phyloP scores from a whole-genome alignment of 2,329 filamentous ascomycete genomes.

The Hypoxylon sp. region DNA sequence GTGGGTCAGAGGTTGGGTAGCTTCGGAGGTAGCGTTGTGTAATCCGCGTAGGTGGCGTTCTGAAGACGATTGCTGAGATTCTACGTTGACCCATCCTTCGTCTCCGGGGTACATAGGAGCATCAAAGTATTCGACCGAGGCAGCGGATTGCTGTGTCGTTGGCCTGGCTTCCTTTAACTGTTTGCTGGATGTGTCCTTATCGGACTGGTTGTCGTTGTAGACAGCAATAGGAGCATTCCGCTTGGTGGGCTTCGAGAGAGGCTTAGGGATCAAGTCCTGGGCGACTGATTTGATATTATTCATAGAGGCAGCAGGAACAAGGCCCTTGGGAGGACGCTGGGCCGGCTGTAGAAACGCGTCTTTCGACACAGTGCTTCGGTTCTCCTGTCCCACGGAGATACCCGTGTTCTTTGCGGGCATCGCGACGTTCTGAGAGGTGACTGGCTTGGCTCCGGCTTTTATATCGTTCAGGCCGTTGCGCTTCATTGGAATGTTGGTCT shows the following conservation, averaged over 20 bases:
- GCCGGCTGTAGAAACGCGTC: constrained; percentile 56
- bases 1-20: constrained; percentile 5
- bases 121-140: no score
- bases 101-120: neutral
- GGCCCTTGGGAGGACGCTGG: constrained; percentile 47
- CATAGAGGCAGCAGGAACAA: constrained; percentile 42
- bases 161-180: constrained; percentile 3
- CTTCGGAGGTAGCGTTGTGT: constrained; percentile 9
- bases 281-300: constrained; percentile 32
- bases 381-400: constrained; percentile 57
- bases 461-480: constrained; percentile 85
- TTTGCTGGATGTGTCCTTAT: constrained; percentile 19
- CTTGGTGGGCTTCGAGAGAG: constrained; percentile 19
- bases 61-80: neutral
- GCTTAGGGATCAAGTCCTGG: constrained; percentile 12
- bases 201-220: constrained; percentile 44
- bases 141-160: constrained; percentile 6
- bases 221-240: constrained; percentile 37
- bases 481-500: constrained; percentile 74
- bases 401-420: constrained; percentile 48
- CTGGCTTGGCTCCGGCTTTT: constrained; percentile 65
- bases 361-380: constrained; percentile 50
- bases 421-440: constrained; percentile 43
- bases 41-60: constrained; percentile 5
- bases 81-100: constrained; percentile 7